phyloP scores from a whole-genome alignment of 768 basidiomycete genomes.

The Boletus rex-veris region DNA sequence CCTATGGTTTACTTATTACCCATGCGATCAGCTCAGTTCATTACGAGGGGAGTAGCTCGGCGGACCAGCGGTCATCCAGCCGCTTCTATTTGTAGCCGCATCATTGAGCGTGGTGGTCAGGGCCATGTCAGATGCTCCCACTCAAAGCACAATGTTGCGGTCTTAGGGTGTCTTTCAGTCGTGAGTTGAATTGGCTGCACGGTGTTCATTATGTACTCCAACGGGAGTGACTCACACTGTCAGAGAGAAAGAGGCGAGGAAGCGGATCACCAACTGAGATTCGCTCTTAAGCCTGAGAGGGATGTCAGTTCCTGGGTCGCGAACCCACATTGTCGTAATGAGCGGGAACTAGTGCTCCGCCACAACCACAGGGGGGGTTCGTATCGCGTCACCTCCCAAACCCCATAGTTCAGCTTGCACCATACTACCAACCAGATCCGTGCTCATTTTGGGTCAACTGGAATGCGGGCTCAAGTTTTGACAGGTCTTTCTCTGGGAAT shows the following conservation, averaged over 20 bases:
- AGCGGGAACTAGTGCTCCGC: constrained; percentile 14
- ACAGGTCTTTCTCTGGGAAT: neutral
- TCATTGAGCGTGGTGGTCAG: constrained; percentile 10
- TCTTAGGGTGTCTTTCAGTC: neutral
- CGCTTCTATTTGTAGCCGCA: constrained; percentile 13
- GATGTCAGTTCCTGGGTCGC: constrained; percentile 20
- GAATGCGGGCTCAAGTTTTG: neutral
- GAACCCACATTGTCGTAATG: constrained; percentile 27
- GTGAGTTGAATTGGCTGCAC: neutral
- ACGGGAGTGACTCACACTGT: neutral
- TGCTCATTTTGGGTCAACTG: neutral
- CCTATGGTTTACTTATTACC: constrained; percentile 7
- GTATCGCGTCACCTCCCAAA: constrained; percentile 5
- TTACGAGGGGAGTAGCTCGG: constrained; percentile 18
- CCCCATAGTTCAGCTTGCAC: neutral
- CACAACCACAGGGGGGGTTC: constrained; percentile 11
- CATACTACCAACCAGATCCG: neutral
- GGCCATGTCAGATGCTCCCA: neutral
- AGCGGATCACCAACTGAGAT: constrained; percentile 24
- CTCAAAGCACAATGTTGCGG: neutral
- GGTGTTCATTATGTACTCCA: constrained; percentile 15
- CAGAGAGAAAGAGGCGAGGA: neutral
- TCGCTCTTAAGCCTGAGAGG: constrained; percentile 18
- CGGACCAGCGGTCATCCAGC: constrained; percentile 12
- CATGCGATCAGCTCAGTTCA: constrained; percentile 18